These are phyloP conservation scores for Candida sp. DNA, from an alignment of 1,139 yeast species.

Conservation along the genomic window DNA sequence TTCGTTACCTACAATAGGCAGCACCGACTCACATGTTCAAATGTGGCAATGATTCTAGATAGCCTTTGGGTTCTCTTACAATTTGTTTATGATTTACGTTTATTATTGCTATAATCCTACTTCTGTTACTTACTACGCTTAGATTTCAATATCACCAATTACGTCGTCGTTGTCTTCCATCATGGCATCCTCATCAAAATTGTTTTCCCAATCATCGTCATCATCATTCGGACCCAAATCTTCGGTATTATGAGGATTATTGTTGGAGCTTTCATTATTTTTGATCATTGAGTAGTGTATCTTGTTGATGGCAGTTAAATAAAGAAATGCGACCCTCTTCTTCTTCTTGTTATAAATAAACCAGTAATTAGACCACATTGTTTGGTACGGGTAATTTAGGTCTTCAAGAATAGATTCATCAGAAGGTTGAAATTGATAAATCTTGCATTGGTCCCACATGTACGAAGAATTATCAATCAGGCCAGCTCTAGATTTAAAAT, in stretches of 20 bases:
- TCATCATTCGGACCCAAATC: constrained; percentile 11
- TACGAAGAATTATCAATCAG: constrained; percentile 2
- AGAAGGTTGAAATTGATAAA: constrained; percentile 76
- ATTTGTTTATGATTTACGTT: too few species aligned
- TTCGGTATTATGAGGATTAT: constrained; percentile 7
- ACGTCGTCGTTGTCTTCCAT: constrained; percentile 32
- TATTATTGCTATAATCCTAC: too few species aligned
- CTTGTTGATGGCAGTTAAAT: constrained; percentile 46
- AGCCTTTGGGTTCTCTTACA: too few species aligned
- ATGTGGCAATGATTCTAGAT: too few species aligned
- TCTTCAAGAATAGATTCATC: constrained; percentile 75
- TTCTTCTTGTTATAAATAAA: constrained; percentile 87
- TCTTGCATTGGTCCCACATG: constrained; percentile 55
- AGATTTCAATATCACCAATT: constrained; percentile 36
- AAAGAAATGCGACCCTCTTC: constrained; percentile 86
- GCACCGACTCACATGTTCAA: too few species aligned
- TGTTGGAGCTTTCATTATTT: constrained; percentile 7
- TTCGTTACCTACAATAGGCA: too few species aligned
- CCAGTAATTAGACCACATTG: constrained; percentile 91
- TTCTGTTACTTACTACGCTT: too few species aligned
- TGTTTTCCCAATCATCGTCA: constrained; percentile 15
- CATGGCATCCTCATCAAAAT: constrained; percentile 25
- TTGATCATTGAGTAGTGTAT: constrained; percentile 37
- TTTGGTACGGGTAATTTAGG: constrained; percentile 63
- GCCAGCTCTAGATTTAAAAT: constrained; percentile 8